Conservation (phyloP, 1,284 basidiomycete species). For the Crepidotus sp. region DNA sequence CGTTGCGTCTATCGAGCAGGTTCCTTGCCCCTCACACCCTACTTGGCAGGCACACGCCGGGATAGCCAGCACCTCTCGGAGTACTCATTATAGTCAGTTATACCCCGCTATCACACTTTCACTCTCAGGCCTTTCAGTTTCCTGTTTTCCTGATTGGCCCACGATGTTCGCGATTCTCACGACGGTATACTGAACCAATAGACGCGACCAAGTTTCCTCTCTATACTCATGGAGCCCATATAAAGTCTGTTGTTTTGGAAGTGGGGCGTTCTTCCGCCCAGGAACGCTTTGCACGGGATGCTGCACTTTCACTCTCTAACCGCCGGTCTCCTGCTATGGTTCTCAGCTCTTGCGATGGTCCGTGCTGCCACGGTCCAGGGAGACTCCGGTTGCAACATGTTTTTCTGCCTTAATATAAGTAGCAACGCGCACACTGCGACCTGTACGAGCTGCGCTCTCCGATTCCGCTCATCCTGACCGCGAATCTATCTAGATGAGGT, state of each 20-base stretch:
- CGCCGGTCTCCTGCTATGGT: slow-evolving; percentile 14
- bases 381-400: slow-evolving; percentile 4
- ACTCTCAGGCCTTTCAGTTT: slow-evolving; percentile 13
- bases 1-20: too few relatives aligned
- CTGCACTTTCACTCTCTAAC: slow-evolving; percentile 2
- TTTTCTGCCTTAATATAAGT: slow-evolving; percentile 39
- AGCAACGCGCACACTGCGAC: slow-evolving; percentile 29
- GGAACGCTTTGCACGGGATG: slow-evolving; percentile 1
- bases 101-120: background rate
- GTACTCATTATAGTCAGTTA: background rate
- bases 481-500: slow-evolving; percentile 32
- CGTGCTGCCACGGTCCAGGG: slow-evolving; percentile 15
- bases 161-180: slow-evolving; percentile 6
- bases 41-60: too few relatives aligned
- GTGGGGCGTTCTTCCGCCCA: slow-evolving; percentile 2
- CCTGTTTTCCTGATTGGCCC: slow-evolving; percentile 7
- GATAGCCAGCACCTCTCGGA: too few relatives aligned
- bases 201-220: slow-evolving; percentile 2
- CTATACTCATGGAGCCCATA: slow-evolving; percentile 9
- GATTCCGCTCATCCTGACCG: background rate
- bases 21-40: too few relatives aligned
- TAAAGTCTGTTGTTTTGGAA: slow-evolving; percentile 8
- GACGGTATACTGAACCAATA: slow-evolving; percentile 9
- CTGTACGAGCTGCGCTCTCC: slow-evolving; percentile 28
- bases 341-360: slow-evolving; percentile 13